Conservation (phyloP, 768 basidiomycete genomes). For the Chalciporus chontae region DNA sequence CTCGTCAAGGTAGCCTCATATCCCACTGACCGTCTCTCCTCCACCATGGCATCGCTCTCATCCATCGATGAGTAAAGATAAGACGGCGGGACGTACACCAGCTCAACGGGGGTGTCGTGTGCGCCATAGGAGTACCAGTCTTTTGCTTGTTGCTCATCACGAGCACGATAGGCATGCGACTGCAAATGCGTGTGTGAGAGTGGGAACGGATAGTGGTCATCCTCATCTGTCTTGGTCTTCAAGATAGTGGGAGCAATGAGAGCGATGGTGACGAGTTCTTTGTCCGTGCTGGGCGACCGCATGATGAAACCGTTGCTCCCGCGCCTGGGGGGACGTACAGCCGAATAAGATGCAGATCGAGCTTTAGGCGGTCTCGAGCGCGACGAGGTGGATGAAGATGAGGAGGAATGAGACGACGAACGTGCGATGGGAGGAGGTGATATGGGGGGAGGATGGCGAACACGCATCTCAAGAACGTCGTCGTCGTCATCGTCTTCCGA, state of each 20-base stretch:
- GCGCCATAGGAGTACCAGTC: conserved; percentile 18
- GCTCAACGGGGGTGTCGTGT: conserved; percentile 55
- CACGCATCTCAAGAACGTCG: conserved; percentile 65
- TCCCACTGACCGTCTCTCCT: conserved; percentile 18
- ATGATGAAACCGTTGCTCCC: conserved; percentile 45
- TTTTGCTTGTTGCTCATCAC: conserved; percentile 6
- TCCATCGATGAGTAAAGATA: conserved; percentile 24
- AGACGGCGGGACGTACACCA: conserved; percentile 66
- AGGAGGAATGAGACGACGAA: conserved; percentile 39
- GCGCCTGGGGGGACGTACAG: conserved; percentile 16
- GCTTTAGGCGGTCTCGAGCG: conserved; percentile 28
- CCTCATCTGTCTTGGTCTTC: conserved; percentile 66
- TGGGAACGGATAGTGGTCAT: conserved; percentile 19
- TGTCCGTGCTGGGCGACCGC: conserved; percentile 32
- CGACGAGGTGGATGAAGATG: conserved; percentile 22
- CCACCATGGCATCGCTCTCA: conserved; percentile 18
- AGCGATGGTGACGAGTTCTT: conserved; percentile 66
- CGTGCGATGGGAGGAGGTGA: conserved; percentile 27
- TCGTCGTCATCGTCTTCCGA: conserved; percentile 46
- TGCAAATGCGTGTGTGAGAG: conserved; percentile 12
- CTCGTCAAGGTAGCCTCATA: conserved; percentile 14
- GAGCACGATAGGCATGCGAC: conserved; percentile 2
- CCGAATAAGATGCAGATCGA: conserved; percentile 25
- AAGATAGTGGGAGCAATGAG: conserved; percentile 79
- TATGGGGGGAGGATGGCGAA: conserved; percentile 24